Percentiles rank a stretch among this genome's conserved stretches.
Conservation (phyloP, 2,329 filamentous ascomycete genomes). For the Fusarium incarnatum region DNA sequence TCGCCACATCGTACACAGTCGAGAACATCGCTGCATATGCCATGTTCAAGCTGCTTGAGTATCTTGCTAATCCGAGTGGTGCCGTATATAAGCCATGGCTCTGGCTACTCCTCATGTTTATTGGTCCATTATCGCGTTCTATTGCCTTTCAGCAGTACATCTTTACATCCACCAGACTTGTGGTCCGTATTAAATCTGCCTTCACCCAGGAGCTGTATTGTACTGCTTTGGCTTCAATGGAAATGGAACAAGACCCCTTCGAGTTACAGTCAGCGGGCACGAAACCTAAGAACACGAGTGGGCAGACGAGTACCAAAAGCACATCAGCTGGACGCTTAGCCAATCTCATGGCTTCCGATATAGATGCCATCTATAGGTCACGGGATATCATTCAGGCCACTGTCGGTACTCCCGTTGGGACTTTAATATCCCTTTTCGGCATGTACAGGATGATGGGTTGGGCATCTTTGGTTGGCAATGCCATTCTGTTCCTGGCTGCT, state of each 20-base stretch:
- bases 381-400: constrained; percentile 63
- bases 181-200: constrained; percentile 67
- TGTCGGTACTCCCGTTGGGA: constrained; percentile 60
- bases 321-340: constrained; percentile 64
- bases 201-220: constrained; percentile 70
- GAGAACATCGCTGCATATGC: constrained; percentile 66
- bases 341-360: constrained; percentile 69
- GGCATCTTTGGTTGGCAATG: constrained; percentile 65
- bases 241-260: constrained; percentile 66
- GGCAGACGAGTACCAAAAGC: constrained; percentile 48
- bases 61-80: constrained; percentile 59
- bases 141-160: constrained; percentile 67
- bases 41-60: constrained; percentile 65
- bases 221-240: constrained; percentile 66
- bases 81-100: constrained; percentile 62
- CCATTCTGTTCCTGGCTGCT: constrained; percentile 59
- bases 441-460: constrained; percentile 68
- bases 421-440: constrained; percentile 60
- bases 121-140: constrained; percentile 61
- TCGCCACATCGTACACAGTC: constrained; percentile 52
- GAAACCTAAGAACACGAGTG: constrained; percentile 46
- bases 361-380: constrained; percentile 65
- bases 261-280: constrained; percentile 39
- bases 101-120: constrained; percentile 66
- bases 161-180: constrained; percentile 66